Evolutionary conservation across 768 basidiomycete genomes (phyloP), one percentile per base, ranked within the genome.

Genomic region (Pseudohyphozyma bogoriensis): DNA sequence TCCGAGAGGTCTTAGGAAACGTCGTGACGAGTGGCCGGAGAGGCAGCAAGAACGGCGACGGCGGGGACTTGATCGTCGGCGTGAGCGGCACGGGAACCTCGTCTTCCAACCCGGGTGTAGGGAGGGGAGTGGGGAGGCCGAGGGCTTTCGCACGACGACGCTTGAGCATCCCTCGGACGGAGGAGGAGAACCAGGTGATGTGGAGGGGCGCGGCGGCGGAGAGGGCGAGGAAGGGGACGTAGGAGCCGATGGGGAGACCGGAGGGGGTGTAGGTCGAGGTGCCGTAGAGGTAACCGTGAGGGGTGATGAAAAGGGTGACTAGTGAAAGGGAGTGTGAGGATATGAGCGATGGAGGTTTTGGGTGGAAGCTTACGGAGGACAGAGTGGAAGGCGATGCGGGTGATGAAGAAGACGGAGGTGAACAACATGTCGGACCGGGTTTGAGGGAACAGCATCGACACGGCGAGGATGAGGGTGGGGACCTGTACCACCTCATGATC

Each of bases 151-250:
- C 29, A 5, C 47, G 47, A 11, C 24, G 24, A 28, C 47, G 47
- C 15, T 31, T 29, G 47, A 50, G 28, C 28, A 28, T 24, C 15
- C 47, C 36, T 9, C 36, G 35, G 51, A 37, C 13, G 36, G 51
- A 52, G 36, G 51, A 39, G 24, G 33, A 24, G 51, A 52, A 52
- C 51, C 51, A 52, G 8, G 24, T 26, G 36, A 52, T 37, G 51
- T 52, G 51, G 36, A 52, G 51, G 28, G 51, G 51, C 8, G 51
- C 51, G n/a, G 51, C 36, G 36, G n/a, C n/a, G 36, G 29, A 26
- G 51, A 52, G 51, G n/a, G 24, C 51, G 36, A 52, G 12, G 5
- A 26, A n/a, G 8, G 35, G 51, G 24, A 39, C 11, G 51, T 28
- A 26, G 36, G 50, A 49, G 32, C 24, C n/a, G 13, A 39, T 10